Evolutionary conservation across 805 yeast species (phyloP), one percentile per base, ranked within the genome.

Genomic region (Maudiozyma serrabonitensis): DNA sequence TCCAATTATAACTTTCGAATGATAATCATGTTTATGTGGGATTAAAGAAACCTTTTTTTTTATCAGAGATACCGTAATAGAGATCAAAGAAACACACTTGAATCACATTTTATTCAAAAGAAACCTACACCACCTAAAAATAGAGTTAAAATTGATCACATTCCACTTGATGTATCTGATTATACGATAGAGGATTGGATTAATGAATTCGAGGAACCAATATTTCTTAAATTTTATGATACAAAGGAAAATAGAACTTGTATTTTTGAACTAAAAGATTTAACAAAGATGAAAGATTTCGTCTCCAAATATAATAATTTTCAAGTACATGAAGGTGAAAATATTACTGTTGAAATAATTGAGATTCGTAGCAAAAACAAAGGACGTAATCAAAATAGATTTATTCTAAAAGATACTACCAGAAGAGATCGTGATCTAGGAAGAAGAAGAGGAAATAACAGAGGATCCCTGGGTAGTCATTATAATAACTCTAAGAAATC

Each of bases 91-190:
- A 61, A 62, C 46, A 54, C 60, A 41, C 48, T 63, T 26, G 66
- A 58, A 6, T 52, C 56, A 15, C 53, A 65, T 43, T 50, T 64
- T 15, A 64, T 19, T 23, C 15, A 28, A 28, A 40, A 31, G 13
- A 32, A 18, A 32, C 16, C 21, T 15, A 44, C 35, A n/a, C 52
- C 54, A 4, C 54, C 56, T 16, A 60, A 58, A 50, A 58, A 56
- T 41, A 56, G 64, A 46, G 46, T 62, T 2, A 58, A 57, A 34
- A 53, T 65, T 18, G 39, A 50, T 2, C 51, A 58, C 13, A 56
- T 65, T 15, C 66, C 67, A 3, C 46, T 65, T 23, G 63, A 61
- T 31, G 60, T 53, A 6, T 62, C 67, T 16, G 69, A 65, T 45
- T 64, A 52, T 47, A 46, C 54, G 8, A 48, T 64, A 13, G 69